These are phyloP conservation scores for Diaporthe helianthi DNA, from an alignment of 2,329 filamentous ascomycete genomes.

Conservation along the genomic window DNA sequence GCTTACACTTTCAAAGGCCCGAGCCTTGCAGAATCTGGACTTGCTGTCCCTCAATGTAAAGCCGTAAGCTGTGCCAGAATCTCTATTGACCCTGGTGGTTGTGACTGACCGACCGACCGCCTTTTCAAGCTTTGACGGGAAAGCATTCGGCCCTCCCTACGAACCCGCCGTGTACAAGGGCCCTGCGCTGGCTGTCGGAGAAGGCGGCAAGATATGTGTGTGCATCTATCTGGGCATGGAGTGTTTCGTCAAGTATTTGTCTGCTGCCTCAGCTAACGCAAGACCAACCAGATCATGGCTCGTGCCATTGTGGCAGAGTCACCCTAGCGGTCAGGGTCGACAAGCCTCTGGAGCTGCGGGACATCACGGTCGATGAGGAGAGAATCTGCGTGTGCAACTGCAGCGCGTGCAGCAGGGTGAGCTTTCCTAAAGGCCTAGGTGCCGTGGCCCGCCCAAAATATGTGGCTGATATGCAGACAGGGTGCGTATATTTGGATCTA, in stretches of 20 bases:
- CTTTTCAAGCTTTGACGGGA: slow-evolving; percentile 51
- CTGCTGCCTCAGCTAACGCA: neutral
- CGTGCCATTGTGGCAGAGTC: slow-evolving; percentile 61
- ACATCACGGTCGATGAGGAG: slow-evolving; percentile 41
- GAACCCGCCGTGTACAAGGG: slow-evolving; percentile 49
- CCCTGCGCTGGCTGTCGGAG: slow-evolving; percentile 47
- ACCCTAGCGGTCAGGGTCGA: slow-evolving; percentile 49
- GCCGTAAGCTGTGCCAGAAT: neutral
- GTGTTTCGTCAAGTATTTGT: neutral
- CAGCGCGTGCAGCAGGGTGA: slow-evolving; percentile 55
- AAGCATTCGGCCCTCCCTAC: slow-evolving; percentile 43
- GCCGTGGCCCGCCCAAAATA: neutral
- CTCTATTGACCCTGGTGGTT: neutral
- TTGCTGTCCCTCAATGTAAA: slow-evolving; percentile 16
- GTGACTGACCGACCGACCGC: neutral
- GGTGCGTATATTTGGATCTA: slow-evolving; percentile 55
- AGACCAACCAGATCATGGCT: slow-evolving; percentile 49
- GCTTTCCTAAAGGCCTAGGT: slow-evolving; percentile 15
- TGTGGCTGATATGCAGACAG: slow-evolving; percentile 40
- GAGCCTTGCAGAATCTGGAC: slow-evolving; percentile 29
- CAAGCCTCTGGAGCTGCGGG: slow-evolving; percentile 49
- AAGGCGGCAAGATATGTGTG: slow-evolving; percentile 46
- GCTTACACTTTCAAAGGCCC: slow-evolving; percentile 30
- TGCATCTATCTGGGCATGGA: neutral
- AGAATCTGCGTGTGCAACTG: slow-evolving; percentile 55